Base-by-base conservation (phyloP, 1,284 basidiomycete species). In the Cryptococcus jaspeensis region DNA sequence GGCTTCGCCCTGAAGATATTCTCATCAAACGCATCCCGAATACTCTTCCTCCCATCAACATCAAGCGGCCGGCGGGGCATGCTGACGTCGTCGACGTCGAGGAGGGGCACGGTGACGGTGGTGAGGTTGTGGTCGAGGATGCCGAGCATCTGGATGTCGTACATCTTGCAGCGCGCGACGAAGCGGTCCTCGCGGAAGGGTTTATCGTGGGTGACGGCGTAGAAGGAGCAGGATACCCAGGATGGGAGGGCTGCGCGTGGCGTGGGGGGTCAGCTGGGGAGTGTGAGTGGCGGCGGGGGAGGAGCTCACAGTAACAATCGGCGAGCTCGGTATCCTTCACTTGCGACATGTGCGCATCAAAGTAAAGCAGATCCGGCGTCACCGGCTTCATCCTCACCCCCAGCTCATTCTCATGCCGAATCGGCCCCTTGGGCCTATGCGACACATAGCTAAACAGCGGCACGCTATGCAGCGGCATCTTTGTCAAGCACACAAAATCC, bases 61-160 rank as follows among this genome's bases (percentile, higher is more conserved):
- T 62, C 62, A 18, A 65, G 40, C 6, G 55, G 54, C 23, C 57
- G 50, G 23, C 54, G 50, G n/a, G 52, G 58, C 49, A 53, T 55
- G 11, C 63, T 52, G 11, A 54, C 53, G 25, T 74, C 71, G 35
- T 72, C 74, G 23, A 70, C 71, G 45, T 74, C 75, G 35, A 92
- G 79, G 68, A 85, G 80, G 4, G 90, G 91, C 13, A 92, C 85
- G 59, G 88, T 89, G 56, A 95, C 93, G 61, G 87, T 89, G 16
- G 89, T 85, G 35, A 92, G 86, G 70, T 92, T 92, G 69, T 94
- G 89, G 65, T 92, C 91, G 47, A 95, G 80, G 9, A 94, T 80
- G 4, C 92, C 92, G 8, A 95, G 82, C 89, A 91, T 93, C 70
- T 95, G 89, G 45, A 95, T 92, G 70, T 94, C 89, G 66, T 91